phyloP scores from a whole-genome alignment of 176 grass and related monocot genomes.

The Zoysia japonica region DNA sequence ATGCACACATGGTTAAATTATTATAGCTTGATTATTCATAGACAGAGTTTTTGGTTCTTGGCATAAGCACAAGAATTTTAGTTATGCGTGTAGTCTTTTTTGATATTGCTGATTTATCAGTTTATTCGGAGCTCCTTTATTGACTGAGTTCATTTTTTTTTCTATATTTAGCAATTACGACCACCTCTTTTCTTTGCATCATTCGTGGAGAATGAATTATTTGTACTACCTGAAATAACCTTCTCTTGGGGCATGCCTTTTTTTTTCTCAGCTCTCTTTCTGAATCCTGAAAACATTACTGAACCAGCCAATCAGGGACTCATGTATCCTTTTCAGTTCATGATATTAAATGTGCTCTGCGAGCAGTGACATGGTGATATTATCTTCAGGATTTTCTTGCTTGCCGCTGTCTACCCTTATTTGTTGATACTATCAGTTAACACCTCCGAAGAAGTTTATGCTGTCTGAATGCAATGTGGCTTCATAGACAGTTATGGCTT shows the following conservation, averaged over 20 bases:
- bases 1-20: not conserved
- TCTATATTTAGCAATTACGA: not conserved
- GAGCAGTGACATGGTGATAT: conserved; percentile 28
- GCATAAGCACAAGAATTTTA: not conserved
- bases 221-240: conserved; percentile 1
- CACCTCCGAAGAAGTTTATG: no score
- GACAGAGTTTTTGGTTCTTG: not conserved
- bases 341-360: conserved; percentile 18
- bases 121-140: not conserved
- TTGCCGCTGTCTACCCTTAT: not conserved
- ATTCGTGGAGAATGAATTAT: not conserved
- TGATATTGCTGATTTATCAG: not conserved
- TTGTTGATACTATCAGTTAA: not conserved
- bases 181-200: not conserved
- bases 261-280: not conserved
- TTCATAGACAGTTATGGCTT: not conserved
- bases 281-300: not conserved
- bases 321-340: not conserved
- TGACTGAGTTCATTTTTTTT: not conserved
- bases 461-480: not conserved
- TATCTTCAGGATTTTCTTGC: conserved; percentile 27
- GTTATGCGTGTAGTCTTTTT: not conserved
- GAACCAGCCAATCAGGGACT: not conserved
- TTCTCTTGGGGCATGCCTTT: not conserved
- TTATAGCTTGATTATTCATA: not conserved